Evolutionary conservation across 805 yeast species (phyloP), one percentile per base, ranked within the genome.

Genomic region (Nakazawaea holstii): DNA sequence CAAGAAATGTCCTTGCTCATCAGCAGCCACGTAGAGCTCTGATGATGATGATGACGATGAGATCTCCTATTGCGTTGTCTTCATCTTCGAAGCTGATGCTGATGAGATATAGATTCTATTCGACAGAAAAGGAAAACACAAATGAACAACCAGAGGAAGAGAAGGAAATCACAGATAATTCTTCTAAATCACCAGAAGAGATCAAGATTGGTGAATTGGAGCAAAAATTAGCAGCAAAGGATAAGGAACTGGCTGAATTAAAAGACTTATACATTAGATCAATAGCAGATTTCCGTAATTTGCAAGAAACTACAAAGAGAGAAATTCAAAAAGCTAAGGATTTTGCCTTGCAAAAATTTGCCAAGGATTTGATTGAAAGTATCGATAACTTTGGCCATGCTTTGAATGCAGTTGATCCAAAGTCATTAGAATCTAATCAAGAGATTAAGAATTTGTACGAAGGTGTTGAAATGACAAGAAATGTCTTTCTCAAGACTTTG

Each of bases 351-450:
- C 95, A 90, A 67, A 90, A 88, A 67, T 90, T 90, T 63, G 94
- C 96, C 54, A 85, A 81, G 66, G 97, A 90, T 56, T 75, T 90
- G 62, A 74, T 90, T 57, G 97, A 90, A 61, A 84, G 96, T 6
- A 78, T 90, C 38, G 97, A 90, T 62, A 90, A 90, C 70, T 89
- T 90, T 61, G 87, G 86, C 39, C 87, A 91, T 58, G 97, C 97
- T 8, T 72, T 91, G 57, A 70, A 72, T 53, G 80, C 90, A 1
- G 90, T 87, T 55, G 74, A 76, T 55, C 79, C 75, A 54, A 87
- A 83, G 41, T 77, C 81, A 29, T 63, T 79, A 42, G 73, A 73
- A 48, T 65, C 76, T 32, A 80, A 82, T 57, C 67, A 70, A 48
- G 94, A 84, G 61, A 77, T 91, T 52, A 75, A 78, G 53, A 84